Evolutionary conservation across 352 stramenopile genomes (phyloP).

Genomic region (Aphanomyces astaci): DNA sequence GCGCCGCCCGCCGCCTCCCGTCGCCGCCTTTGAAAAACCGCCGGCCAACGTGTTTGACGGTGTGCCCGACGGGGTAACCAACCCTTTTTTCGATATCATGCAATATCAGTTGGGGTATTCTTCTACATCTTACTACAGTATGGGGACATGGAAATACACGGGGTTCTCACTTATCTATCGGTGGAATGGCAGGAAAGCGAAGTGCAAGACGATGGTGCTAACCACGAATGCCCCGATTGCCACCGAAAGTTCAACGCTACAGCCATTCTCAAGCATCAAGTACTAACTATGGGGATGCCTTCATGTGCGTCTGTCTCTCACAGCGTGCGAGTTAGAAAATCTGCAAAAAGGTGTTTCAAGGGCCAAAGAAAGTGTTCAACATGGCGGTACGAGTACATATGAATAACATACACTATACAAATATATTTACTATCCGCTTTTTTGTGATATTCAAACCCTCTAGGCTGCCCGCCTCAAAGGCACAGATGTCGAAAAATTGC

Average conservation of each 20-base stretch:
- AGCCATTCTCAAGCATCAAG: slow-evolving; percentile 66
- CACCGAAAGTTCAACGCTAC: slow-evolving; percentile 70
- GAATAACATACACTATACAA: neutral
- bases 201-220: slow-evolving; percentile 21
- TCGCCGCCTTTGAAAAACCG: neutral
- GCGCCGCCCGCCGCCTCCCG: neutral
- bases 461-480: slow-evolving; percentile 40
- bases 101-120: too few relatives aligned
- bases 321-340: slow-evolving; percentile 35
- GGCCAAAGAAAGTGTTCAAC: slow-evolving; percentile 81
- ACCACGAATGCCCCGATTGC: slow-evolving; percentile 55
- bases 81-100: too few relatives aligned
- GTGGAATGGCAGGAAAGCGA: slow-evolving; percentile 17
- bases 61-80: slow-evolving; percentile 22
- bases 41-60: slow-evolving; percentile 12
- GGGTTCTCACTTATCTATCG: too few relatives aligned
- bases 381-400: slow-evolving; percentile 37
- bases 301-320: neutral
- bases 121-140: too few relatives aligned
- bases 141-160: too few relatives aligned
- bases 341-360: slow-evolving; percentile 82
- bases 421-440: too few relatives aligned
- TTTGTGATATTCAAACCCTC: neutral
- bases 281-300: neutral
- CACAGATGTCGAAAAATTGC: slow-evolving; percentile 62